phyloP scores from a whole-genome alignment of 768 basidiomycete genomes.

The Tricholomella constricta region DNA sequence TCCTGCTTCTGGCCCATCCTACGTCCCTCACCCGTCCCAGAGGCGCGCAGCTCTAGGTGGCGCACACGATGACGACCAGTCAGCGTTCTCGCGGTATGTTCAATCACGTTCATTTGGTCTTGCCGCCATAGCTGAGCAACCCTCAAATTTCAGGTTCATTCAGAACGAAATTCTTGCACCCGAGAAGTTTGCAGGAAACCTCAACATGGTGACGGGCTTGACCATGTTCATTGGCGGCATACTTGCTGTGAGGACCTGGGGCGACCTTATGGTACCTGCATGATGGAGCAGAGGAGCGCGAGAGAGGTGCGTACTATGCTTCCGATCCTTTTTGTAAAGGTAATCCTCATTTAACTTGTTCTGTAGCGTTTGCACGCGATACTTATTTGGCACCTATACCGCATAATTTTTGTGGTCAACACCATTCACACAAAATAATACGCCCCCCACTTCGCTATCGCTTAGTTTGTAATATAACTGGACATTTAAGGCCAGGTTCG shows the following conservation, averaged over 20 bases:
- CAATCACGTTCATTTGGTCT: background rate
- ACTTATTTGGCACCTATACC: background rate
- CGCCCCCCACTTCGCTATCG: background rate
- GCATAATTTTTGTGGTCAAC: background rate
- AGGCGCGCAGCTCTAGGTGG: slow-evolving; percentile 46
- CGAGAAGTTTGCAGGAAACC: slow-evolving; percentile 74
- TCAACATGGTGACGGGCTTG: slow-evolving; percentile 67
- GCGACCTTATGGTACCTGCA: slow-evolving; percentile 73
- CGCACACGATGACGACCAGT: slow-evolving; percentile 70
- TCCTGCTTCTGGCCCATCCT: slow-evolving; percentile 52
- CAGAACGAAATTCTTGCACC: slow-evolving; percentile 70
- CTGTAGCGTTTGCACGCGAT: background rate
- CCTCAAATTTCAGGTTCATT: slow-evolving; percentile 36
- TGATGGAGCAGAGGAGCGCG: slow-evolving; percentile 26
- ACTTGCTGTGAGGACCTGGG: slow-evolving; percentile 72
- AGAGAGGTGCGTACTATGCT: background rate
- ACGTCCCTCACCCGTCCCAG: slow-evolving; percentile 51
- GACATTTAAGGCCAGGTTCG: background rate
- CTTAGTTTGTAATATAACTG: background rate
- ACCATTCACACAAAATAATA: slow-evolving; percentile 1
- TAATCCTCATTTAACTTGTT: background rate
- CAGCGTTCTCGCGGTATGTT: slow-evolving; percentile 51
- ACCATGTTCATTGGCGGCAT: slow-evolving; percentile 73
- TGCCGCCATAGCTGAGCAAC: background rate
- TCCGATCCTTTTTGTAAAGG: background rate